These are phyloP conservation scores for Citrus inodora DNA, from an alignment of 345 rosid species.

Conservation along the genomic window DNA sequence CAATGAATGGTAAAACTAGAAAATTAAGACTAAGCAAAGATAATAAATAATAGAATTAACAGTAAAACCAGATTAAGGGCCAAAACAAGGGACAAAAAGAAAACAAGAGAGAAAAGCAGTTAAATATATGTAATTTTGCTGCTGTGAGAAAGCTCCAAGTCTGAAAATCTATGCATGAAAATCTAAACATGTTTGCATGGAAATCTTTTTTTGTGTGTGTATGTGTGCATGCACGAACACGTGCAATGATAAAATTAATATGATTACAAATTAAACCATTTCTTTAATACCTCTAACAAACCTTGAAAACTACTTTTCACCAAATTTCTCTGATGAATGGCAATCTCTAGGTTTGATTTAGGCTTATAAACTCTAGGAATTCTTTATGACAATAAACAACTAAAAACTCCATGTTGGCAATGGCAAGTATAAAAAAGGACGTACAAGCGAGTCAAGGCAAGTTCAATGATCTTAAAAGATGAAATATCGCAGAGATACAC, in stretches of 20 bases:
- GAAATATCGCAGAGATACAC: neutral
- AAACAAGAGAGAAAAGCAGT: too few relatives aligned
- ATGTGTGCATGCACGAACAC: too few relatives aligned
- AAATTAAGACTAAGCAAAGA: neutral
- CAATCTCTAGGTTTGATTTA: neutral
- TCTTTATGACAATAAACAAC: neutral
- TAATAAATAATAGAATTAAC: neutral
- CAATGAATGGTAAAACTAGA: conserved; percentile 27
- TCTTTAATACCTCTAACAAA: neutral
- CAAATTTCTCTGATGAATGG: neutral
- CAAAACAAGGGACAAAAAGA: neutral
- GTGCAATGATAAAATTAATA: neutral
- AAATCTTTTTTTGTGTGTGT: neutral
- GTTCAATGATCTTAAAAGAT: neutral
- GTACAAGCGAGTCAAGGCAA: neutral
- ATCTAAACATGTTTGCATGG: neutral
- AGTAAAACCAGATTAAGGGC: neutral
- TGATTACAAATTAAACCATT: neutral
- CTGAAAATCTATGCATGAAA: neutral
- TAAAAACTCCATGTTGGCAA: neutral
- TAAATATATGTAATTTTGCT: too few relatives aligned
- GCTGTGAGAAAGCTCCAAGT: too few relatives aligned
- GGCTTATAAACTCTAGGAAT: neutral
- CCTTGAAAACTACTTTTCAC: neutral
- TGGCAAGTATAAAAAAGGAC: neutral